phyloP scores from a whole-genome alignment of 163 green algal genomes.

The Chloroidium sp. region DNA sequence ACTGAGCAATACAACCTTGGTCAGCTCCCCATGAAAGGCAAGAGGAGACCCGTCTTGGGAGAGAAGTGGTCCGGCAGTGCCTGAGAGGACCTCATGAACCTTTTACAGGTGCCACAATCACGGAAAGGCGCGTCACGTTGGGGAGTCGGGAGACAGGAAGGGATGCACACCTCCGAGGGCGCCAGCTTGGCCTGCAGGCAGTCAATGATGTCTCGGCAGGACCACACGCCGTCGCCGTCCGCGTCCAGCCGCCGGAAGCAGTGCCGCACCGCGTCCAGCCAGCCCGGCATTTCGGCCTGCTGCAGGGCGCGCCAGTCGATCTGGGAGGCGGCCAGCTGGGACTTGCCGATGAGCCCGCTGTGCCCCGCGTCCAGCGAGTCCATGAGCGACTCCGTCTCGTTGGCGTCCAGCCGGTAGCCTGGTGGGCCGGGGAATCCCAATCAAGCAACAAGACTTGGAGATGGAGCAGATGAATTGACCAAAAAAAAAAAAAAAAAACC shows the following conservation, averaged over 20 bases:
- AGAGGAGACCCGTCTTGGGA: too few relatives aligned
- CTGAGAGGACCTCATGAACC: neutral
- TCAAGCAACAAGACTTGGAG: too few relatives aligned
- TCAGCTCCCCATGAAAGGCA: too few relatives aligned
- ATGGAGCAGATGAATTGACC: too few relatives aligned
- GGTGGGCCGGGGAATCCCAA: neutral
- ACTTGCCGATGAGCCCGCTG: constrained; percentile 15
- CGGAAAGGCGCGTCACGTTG: constrained; percentile 4
- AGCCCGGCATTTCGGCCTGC: constrained; percentile 19
- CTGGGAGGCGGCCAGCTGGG: constrained; percentile 28
- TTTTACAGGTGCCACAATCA: constrained; percentile 4
- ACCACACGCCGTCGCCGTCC: constrained; percentile 27
- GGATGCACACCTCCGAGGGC: constrained; percentile 21
- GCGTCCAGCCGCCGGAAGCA: constrained; percentile 30
- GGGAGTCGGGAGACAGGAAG: constrained; percentile 6
- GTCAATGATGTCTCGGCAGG: constrained; percentile 21
- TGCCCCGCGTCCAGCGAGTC: constrained; percentile 33
- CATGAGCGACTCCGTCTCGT: constrained; percentile 32
- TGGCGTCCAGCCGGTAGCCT: constrained; percentile 32
- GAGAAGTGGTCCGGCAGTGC: too few relatives aligned
- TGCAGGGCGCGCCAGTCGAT: constrained; percentile 36
- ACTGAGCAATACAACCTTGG: too few relatives aligned
- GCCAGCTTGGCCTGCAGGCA: constrained; percentile 27
- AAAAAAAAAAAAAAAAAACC: too few relatives aligned
- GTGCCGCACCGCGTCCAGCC: constrained; percentile 24